Percentiles rank a stretch among this genome's conserved stretches.
phyloP scores from a whole-genome alignment of 805 yeast species.

The Ascoidea tarda region DNA sequence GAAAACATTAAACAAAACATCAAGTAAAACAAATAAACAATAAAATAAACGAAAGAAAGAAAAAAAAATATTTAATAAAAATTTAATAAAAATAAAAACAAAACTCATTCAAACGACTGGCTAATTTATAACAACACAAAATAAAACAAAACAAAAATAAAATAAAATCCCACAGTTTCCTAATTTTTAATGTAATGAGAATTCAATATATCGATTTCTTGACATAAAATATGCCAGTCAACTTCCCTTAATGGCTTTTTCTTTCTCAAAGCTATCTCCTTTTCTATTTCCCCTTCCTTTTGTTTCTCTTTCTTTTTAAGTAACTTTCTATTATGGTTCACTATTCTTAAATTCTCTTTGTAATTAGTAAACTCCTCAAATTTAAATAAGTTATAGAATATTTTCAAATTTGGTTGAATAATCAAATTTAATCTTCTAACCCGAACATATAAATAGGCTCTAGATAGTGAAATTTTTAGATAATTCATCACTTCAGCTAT shows the following conservation, averaged over 20 bases:
- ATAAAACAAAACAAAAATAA: neutral
- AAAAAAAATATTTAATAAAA: neutral
- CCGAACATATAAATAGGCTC: conserved; percentile 82
- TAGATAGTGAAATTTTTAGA: conserved; percentile 49
- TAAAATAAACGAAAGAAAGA: neutral
- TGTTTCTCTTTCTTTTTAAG: conserved; percentile 1
- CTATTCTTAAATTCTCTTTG: conserved; percentile 8
- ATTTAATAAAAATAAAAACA: neutral
- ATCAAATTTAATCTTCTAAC: conserved; percentile 83
- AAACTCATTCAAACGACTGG: neutral
- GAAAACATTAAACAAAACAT: neutral
- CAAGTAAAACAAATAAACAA: neutral
- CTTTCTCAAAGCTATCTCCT: conserved; percentile 5
- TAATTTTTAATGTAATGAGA: conserved; percentile 12
- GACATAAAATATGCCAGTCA: conserved; percentile 81
- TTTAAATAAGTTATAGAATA: conserved; percentile 81
- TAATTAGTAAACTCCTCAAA: conserved; percentile 14
- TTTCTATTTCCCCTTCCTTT: conserved; percentile 5
- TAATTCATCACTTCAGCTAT: conserved; percentile 91
- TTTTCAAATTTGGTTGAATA: conserved; percentile 85
- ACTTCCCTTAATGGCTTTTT: conserved; percentile 35
- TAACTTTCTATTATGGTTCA: neutral
- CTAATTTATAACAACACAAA: neutral
- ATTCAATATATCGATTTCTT: conserved; percentile 70
- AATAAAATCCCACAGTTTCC: neutral